Percentiles rank a stretch among this genome's conserved stretches.
Evolutionary conservation across 495 filamentous ascomycete genomes (phyloP).

Genomic region (Neurospora sp.): DNA sequence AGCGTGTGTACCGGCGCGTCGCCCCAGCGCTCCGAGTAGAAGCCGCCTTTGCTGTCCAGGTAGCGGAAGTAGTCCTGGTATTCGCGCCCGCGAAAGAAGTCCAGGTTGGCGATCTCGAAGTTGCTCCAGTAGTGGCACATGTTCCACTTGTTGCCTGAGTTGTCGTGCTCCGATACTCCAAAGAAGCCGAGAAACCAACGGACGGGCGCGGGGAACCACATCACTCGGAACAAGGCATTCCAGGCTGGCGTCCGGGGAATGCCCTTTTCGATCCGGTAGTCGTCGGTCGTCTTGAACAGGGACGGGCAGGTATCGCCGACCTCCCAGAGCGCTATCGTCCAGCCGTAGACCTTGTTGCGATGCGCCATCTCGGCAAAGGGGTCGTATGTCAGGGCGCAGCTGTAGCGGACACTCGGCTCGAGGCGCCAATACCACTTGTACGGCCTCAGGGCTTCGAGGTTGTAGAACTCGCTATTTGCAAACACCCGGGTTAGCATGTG

Average conservation of each 20-base stretch:
- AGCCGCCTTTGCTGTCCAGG: slow-evolving; percentile 39
- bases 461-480: slow-evolving; percentile 48
- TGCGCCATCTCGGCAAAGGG: slow-evolving; percentile 44
- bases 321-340: slow-evolving; percentile 41
- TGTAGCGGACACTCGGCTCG: slow-evolving; percentile 42
- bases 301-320: slow-evolving; percentile 37
- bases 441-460: slow-evolving; percentile 28
- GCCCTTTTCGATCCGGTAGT: slow-evolving; percentile 27
- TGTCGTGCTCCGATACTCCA: slow-evolving; percentile 19
- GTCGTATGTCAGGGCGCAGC: slow-evolving; percentile 45
- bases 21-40: slow-evolving; percentile 49
- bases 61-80: slow-evolving; percentile 41
- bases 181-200: slow-evolving; percentile 26
- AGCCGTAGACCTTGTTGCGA: slow-evolving; percentile 42
- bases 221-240: slow-evolving; percentile 29
- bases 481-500: background rate
- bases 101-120: slow-evolving; percentile 46
- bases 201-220: slow-evolving; percentile 32
- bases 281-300: slow-evolving; percentile 37
- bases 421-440: slow-evolving; percentile 48
- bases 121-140: slow-evolving; percentile 50
- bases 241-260: slow-evolving; percentile 24
- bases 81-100: slow-evolving; percentile 38
- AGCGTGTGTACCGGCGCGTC: slow-evolving; percentile 45
- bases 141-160: slow-evolving; percentile 35